Evolutionary conservation across 2,329 filamentous ascomycete genomes (phyloP), one percentile per base, ranked within the genome.

Genomic region (Verticillium alfalfae): DNA sequence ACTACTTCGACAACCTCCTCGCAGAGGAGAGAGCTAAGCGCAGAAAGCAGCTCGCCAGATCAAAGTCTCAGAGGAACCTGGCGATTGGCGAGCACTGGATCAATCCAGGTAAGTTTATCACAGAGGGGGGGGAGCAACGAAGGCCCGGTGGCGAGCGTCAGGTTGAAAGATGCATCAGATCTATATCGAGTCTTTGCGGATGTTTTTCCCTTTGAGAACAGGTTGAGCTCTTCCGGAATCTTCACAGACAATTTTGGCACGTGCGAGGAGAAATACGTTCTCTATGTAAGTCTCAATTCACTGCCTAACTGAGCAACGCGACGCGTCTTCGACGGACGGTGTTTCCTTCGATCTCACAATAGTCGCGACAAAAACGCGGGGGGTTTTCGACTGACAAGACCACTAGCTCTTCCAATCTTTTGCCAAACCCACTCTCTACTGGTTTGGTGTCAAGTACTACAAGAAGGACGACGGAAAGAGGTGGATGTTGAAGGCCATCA

Each of bases 361-460:
- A 13, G 45, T 18, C 12, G 18, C 45, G 18, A 52, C 45, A 26
- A 9, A 8, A 26, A 22, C 45, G 45, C 45, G 18, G 12, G 8
- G 5, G 26, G 5, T 13, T 18, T 13, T 52, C 37, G 18, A 34
- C 12, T 62, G 57, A 22, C n/a, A 31, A 16, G 38, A 12, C 2
- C 5, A 16, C n/a, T 65, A 92, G 88, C 79, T 93, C 58, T 91
- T 86, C 75, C 85, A 92, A 71, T 89, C 87, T 5, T 80, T 85
- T 63, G 76, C 80, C 12, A 73, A 75, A 15, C 88, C 88, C 0
- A 78, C 76, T 62, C 80, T 84, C 0, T 93, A 91, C 74, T 83
- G 81, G 66, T 84, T 85, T 56, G 83, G 83, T 8, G 81, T 79
- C 56, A 84, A 84, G 60, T 78, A 77, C 66, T 78, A 77, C 67